phyloP scores from a whole-genome alignment of 805 yeast genomes.

The Saturnispora serradocipensis region DNA sequence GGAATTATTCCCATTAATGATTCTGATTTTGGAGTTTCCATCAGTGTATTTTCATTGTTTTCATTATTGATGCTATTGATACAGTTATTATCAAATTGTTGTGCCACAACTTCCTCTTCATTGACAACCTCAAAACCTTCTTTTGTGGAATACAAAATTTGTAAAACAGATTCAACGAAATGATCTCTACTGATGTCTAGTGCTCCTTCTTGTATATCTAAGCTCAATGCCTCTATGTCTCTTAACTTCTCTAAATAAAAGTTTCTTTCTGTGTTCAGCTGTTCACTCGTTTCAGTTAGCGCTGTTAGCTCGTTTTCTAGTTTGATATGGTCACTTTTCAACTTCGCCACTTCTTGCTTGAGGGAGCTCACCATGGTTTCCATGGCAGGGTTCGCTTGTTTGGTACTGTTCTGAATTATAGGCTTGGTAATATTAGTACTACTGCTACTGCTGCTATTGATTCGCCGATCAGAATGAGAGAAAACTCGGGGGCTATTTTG shows the following conservation, averaged over 20 bases:
- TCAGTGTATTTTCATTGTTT: neutral
- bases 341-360: slow-evolving; percentile 2
- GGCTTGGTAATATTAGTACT: neutral
- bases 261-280: slow-evolving; percentile 73
- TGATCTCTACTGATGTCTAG: slow-evolving; percentile 27
- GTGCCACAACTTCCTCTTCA: slow-evolving; percentile 13
- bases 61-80: neutral
- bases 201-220: slow-evolving; percentile 34
- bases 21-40: slow-evolving; percentile 5
- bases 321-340: slow-evolving; percentile 30
- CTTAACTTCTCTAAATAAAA: slow-evolving; percentile 85
- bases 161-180: slow-evolving; percentile 55
- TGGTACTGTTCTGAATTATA: neutral
- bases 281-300: slow-evolving; percentile 49
- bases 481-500: slow-evolving; percentile 6
- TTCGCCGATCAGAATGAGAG: slow-evolving; percentile 1
- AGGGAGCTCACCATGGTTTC: neutral
- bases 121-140: slow-evolving; percentile 72
- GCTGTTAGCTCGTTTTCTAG: neutral
- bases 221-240: slow-evolving; percentile 76
- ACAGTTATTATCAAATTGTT: neutral
- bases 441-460: neutral
- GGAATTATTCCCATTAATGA: slow-evolving; percentile 3
- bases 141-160: slow-evolving; percentile 68
- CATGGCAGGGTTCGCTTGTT: neutral